Evolutionary conservation across 768 basidiomycete species (phyloP).

Genomic region (Pisolithus orientalis): DNA sequence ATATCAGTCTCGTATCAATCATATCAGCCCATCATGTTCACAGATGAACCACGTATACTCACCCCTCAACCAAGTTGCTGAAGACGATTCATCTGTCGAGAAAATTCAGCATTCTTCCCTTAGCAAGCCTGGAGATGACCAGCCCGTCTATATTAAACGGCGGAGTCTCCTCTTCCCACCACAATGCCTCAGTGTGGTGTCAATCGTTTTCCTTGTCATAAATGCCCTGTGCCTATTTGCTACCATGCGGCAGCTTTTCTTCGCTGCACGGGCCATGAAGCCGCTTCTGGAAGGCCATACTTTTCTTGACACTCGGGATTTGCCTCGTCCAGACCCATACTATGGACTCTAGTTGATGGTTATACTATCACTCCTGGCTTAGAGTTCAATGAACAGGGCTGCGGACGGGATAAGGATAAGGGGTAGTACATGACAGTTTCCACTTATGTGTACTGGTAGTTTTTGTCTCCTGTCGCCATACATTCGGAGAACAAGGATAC

Average conservation of each 20-base stretch:
- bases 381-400: background rate
- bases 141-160: slow-evolving; percentile 1
- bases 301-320: slow-evolving; percentile 19
- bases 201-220: slow-evolving; percentile 16
- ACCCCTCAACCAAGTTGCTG: slow-evolving; percentile 2
- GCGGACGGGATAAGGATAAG: no score
- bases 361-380: background rate
- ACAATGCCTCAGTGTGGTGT: slow-evolving; percentile 11
- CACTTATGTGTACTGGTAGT: no score
- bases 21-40: background rate
- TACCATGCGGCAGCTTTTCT: slow-evolving; percentile 10
- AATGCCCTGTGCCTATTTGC: slow-evolving; percentile 18
- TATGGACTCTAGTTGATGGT: slow-evolving; percentile 20
- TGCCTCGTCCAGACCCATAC: slow-evolving; percentile 25
- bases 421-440: no score
- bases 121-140: background rate
- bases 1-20: background rate
- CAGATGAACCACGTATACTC: slow-evolving; percentile 14
- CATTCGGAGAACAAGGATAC: no score
- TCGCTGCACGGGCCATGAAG: slow-evolving; percentile 11
- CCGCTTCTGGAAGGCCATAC: slow-evolving; percentile 8
- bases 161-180: background rate
- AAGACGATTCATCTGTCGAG: slow-evolving; percentile 9
- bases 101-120: slow-evolving; percentile 5
- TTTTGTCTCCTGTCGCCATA: no score